Conservation (phyloP, 140 eudicot genomes). For the Erigeron philadelphicus region DNA sequence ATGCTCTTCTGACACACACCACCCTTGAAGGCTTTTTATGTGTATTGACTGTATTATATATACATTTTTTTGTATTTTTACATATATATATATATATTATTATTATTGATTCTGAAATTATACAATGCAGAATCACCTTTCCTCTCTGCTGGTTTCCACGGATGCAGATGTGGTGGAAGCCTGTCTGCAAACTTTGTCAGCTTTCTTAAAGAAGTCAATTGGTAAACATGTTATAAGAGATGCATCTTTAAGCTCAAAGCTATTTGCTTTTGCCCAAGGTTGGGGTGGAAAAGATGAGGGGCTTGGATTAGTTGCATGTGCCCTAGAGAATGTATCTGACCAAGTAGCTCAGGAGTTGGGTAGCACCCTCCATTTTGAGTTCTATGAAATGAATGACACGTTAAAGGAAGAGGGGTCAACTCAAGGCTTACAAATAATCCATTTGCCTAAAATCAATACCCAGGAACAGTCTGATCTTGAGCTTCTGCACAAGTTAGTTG, state of each 20-base stretch:
- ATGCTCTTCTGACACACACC: neutral
- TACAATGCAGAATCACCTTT: constrained; percentile 85
- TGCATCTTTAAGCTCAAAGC: constrained; percentile 64
- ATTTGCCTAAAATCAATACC: constrained; percentile 55
- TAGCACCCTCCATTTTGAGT: constrained; percentile 88
- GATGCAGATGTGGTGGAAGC: constrained; percentile 95
- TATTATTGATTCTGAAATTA: constrained; percentile 14
- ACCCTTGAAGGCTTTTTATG: constrained; percentile 6
- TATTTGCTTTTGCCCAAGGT: constrained; percentile 93
- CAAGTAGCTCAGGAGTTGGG: constrained; percentile 66
- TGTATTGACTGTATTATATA: neutral
- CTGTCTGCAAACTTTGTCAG: constrained; percentile 74
- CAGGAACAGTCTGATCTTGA: constrained; percentile 64
- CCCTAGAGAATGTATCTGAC: constrained; percentile 52
- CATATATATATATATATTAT: too few species aligned
- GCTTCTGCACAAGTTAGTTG: constrained; percentile 58
- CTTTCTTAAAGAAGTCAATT: constrained; percentile 73
- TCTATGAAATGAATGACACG: constrained; percentile 55
- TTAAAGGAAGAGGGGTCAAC: constrained; percentile 42
- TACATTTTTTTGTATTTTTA: too few species aligned
- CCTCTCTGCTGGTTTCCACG: constrained; percentile 85
- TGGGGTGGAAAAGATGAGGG: constrained; percentile 99
- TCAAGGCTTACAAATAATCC: constrained; percentile 72
- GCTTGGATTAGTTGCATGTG: constrained; percentile 85
- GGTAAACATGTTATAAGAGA: constrained; percentile 80